A percentile compares a stretch with the other conserved stretches of the same genome.
phyloP scores from a whole-genome alignment of 2,329 filamentous ascomycete genomes.

The Fusarium continuum region DNA sequence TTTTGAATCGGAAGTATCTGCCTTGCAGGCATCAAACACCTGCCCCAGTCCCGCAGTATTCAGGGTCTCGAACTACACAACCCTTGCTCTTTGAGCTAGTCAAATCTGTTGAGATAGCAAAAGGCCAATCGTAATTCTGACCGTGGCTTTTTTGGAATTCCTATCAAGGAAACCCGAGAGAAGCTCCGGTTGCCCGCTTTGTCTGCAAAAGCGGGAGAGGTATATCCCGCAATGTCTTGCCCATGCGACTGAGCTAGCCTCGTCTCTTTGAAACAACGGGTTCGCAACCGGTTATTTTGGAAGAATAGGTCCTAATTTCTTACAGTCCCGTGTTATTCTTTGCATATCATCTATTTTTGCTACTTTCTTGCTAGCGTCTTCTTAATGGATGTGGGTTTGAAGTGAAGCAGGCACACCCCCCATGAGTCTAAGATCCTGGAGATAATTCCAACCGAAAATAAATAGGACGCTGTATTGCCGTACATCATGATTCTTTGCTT shows the following conservation, averaged over 20 bases:
- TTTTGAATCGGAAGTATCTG: not conserved
- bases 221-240: conserved; percentile 33
- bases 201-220: not conserved
- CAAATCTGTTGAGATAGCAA: conserved; percentile 25
- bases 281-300: conserved; percentile 12
- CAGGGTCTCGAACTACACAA: conserved; percentile 29
- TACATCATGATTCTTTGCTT: not conserved
- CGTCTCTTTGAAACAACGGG: not conserved
- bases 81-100: conserved; percentile 20
- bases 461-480: too few species aligned
- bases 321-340: not conserved
- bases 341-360: not conserved
- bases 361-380: not conserved
- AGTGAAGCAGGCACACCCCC: not conserved
- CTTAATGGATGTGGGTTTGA: not conserved
- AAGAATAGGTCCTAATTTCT: not conserved
- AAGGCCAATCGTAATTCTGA: conserved; percentile 12
- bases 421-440: not conserved
- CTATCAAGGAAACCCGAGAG: conserved; percentile 18
- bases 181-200: conserved; percentile 6
- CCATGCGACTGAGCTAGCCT: conserved; percentile 29
- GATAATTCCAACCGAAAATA: too few species aligned
- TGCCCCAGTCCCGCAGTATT: not conserved
- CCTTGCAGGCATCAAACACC: not conserved
- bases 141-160: conserved; percentile 14